Base-by-base conservation (phyloP, 2,329 filamentous ascomycete species). In the Orbilia ellipsospora region DNA sequence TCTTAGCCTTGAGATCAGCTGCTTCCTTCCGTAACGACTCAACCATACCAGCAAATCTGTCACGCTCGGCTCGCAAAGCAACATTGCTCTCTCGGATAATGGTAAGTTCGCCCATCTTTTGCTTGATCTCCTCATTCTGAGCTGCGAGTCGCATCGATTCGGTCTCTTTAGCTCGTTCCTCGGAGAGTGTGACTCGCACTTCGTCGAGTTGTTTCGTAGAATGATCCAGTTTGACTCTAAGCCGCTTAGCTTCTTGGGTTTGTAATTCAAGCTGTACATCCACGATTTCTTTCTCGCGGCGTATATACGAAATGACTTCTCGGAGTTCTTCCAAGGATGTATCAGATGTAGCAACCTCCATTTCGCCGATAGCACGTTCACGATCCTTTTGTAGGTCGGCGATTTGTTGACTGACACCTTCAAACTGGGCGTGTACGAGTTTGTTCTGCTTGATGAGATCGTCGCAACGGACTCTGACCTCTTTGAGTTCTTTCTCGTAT, bases 181-280 rank as follows among this genome's bases (percentile, higher is more conserved):
- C 92, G 72, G 96, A 92, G 18, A 99, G 88, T 83, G 96, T 96
- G 78, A 97, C 86, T 40, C 92, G 89, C 5, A 91, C 88, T 79
- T 97, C 93, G 77, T 99, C 95, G 6, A 99, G 89, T 81, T 98
- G 93, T 20, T 88, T 88, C 80, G 95, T 92, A 7, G 90, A 87
- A 81, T 97, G 94, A 60, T 96, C 91, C 23, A 97, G 87, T 80
- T 98, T 93, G 80, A 97, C 93, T 80, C 94, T 92, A 50, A 97
- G 83, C 64, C 95, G 89, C 83, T 96, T 96, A 64, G 89, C 87
- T 83, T 99, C 95, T 79, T 96, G 92, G 0, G 90, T 87, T 80
- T 94, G 94, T 52, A 98, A 86, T 79, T 97, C 94, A 80, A 93
- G 92, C 80, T 98, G 94, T n/a, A 97, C 92, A 44, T 99, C 94